A percentile compares a stretch with the other conserved stretches of the same genome.
Evolutionary conservation across 2,329 filamentous ascomycete species (phyloP).

Genomic region (Aureobasidium sp.): DNA sequence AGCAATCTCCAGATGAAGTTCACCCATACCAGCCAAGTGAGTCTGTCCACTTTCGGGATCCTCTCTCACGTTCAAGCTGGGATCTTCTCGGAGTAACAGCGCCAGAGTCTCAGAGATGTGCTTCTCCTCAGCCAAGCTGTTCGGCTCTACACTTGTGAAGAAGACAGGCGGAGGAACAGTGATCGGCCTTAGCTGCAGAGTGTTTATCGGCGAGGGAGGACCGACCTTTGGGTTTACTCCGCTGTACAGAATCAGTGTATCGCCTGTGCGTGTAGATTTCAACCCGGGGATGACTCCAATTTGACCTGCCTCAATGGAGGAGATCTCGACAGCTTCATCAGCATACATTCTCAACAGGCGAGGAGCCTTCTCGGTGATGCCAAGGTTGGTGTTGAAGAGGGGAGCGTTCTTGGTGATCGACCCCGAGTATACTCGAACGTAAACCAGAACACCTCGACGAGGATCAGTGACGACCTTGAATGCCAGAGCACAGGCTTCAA

Average conservation of each 20-base stretch:
- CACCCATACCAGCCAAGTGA: slow-evolving; percentile 90
- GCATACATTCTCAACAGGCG: slow-evolving; percentile 85
- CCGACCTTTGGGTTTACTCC: slow-evolving; percentile 52
- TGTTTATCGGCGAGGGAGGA: slow-evolving; percentile 60
- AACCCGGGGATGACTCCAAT: slow-evolving; percentile 90
- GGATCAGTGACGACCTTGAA: slow-evolving; percentile 95
- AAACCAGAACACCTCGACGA: slow-evolving; percentile 78
- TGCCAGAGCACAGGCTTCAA: slow-evolving; percentile 60
- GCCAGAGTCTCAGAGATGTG: slow-evolving; percentile 67
- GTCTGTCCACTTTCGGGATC: slow-evolving; percentile 92
- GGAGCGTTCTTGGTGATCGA: slow-evolving; percentile 62
- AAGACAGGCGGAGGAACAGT: slow-evolving; percentile 89
- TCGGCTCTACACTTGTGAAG: slow-evolving; percentile 81
- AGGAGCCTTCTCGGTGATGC: slow-evolving; percentile 69
- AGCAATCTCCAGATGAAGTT: slow-evolving; percentile 89
- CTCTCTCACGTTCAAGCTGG: slow-evolving; percentile 74
- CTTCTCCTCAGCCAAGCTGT: slow-evolving; percentile 70
- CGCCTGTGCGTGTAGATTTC: slow-evolving; percentile 85
- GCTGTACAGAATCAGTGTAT: slow-evolving; percentile 73
- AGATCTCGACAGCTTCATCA: slow-evolving; percentile 75
- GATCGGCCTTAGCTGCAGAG: slow-evolving; percentile 77
- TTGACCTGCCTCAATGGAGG: slow-evolving; percentile 72
- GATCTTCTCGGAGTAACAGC: slow-evolving; percentile 81
- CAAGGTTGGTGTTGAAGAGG: slow-evolving; percentile 81
- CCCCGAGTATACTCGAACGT: slow-evolving; percentile 86